phyloP scores from a whole-genome alignment of 73 alveolate genomes.

The Paramecium caudatum region DNA sequence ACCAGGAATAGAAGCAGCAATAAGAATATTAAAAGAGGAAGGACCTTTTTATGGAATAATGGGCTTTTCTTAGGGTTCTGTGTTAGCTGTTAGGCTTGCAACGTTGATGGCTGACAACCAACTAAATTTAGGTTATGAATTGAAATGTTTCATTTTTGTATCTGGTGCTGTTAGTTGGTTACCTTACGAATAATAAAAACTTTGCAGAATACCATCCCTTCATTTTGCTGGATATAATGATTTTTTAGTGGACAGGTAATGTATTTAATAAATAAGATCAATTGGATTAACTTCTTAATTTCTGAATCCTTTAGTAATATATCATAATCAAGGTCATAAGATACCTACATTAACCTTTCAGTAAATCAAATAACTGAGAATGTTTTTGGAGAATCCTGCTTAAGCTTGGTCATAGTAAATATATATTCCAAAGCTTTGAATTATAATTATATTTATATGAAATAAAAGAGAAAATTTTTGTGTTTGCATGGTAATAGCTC shows the following conservation, averaged over 20 bases:
- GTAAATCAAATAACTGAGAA: background rate
- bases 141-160: constrained; percentile 62
- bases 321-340: constrained; percentile 62
- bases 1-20: constrained; percentile 57
- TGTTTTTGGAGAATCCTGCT: constrained; percentile 2
- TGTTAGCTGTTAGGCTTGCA: constrained; percentile 32
- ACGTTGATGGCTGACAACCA: background rate
- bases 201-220: constrained; percentile 25
- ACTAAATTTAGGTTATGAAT: constrained; percentile 50
- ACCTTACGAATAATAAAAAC: constrained; percentile 23
- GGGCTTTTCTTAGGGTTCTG: constrained; percentile 64
- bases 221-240: constrained; percentile 61
- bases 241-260: constrained; percentile 55
- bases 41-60: constrained; percentile 63
- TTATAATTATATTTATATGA: background rate
- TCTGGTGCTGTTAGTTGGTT: constrained; percentile 10
- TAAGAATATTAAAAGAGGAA: constrained; percentile 23
- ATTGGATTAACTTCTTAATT: constrained; percentile 31
- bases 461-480: background rate
- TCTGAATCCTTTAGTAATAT: constrained; percentile 39
- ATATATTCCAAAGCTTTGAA: constrained; percentile 32
- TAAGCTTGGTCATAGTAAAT: constrained; percentile 56
- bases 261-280: background rate
- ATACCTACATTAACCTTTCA: constrained; percentile 55
- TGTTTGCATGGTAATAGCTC: background rate